A percentile compares a stretch with the other conserved stretches of the same genome.
Evolutionary conservation across 108 stramenopile species (phyloP).

Genomic region (Schizochytrium sp.): DNA sequence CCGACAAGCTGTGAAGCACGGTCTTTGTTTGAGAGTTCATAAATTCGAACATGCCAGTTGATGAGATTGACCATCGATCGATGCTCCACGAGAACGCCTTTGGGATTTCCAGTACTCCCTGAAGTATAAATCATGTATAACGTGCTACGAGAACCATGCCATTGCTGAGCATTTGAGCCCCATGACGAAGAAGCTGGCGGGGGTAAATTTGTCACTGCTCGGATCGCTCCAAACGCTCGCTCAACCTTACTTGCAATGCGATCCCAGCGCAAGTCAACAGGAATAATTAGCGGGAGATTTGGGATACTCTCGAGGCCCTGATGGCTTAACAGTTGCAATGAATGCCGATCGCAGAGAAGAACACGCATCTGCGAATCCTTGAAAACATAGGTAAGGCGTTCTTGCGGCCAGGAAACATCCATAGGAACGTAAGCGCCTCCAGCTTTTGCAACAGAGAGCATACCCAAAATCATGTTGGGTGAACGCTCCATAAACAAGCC

Average conservation of each 20-base stretch:
- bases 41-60: slow-evolving; percentile 43
- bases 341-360: background rate
- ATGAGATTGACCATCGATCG: slow-evolving; percentile 57
- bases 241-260: slow-evolving; percentile 17
- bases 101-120: slow-evolving; percentile 65
- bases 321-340: background rate
- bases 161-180: slow-evolving; percentile 46
- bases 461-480: slow-evolving; percentile 39
- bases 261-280: slow-evolving; percentile 17
- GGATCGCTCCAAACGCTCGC: background rate
- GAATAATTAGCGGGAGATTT: background rate
- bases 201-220: background rate
- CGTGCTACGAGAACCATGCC: slow-evolving; percentile 35
- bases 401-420: slow-evolving; percentile 29
- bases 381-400: slow-evolving; percentile 24
- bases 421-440: slow-evolving; percentile 51
- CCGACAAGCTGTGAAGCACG: slow-evolving; percentile 62
- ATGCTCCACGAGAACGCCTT: slow-evolving; percentile 66
- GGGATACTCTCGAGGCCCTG: too few relatives aligned
- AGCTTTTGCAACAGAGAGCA: slow-evolving; percentile 37
- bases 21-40: slow-evolving; percentile 9
- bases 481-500: slow-evolving; percentile 56
- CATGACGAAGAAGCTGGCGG: slow-evolving; percentile 38
- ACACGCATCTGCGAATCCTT: slow-evolving; percentile 43
- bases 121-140: slow-evolving; percentile 67